A percentile compares a stretch with the other conserved stretches of the same genome.
These are phyloP conservation scores for Kurtzmaniella quercitrusa DNA, from an alignment of 1,139 yeast genomes.

Conservation along the genomic window DNA sequence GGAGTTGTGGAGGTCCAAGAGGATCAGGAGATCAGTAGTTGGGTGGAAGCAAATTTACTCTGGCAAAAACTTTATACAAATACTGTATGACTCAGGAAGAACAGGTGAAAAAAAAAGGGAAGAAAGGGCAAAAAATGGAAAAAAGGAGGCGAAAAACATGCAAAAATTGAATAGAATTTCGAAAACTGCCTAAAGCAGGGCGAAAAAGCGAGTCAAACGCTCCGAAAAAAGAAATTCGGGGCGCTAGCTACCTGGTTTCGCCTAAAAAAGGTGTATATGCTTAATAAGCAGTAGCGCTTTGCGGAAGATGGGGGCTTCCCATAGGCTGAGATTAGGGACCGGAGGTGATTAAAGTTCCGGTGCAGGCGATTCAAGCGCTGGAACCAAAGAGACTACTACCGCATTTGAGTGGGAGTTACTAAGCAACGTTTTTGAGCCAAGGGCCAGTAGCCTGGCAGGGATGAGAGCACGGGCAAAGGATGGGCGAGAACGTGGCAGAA, in stretches of 20 bases:
- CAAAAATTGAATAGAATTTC: background rate
- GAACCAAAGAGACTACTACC: no score
- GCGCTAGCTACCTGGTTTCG: background rate
- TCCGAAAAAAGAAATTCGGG: background rate
- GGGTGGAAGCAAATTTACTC: background rate
- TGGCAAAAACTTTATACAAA: background rate
- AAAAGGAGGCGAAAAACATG: no score
- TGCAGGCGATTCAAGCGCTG: background rate
- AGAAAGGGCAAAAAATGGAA: background rate
- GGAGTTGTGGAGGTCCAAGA: background rate
- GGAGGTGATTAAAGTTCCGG: background rate
- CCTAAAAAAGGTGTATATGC: background rate
- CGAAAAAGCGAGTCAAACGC: background rate
- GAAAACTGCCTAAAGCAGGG: background rate
- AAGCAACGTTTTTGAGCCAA: no score
- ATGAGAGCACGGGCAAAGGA: no score
- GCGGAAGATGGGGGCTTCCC: background rate
- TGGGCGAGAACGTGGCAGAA: no score
- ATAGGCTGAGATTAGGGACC: background rate
- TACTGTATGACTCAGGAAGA: background rate
- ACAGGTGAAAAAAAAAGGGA: background rate
- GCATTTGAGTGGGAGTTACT: no score
- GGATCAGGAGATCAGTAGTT: background rate
- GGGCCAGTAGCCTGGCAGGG: no score
- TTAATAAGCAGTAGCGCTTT: background rate